Evolutionary conservation across 2,329 filamentous ascomycete species (phyloP).

Genomic region (Neofusicoccum umdonicola): DNA sequence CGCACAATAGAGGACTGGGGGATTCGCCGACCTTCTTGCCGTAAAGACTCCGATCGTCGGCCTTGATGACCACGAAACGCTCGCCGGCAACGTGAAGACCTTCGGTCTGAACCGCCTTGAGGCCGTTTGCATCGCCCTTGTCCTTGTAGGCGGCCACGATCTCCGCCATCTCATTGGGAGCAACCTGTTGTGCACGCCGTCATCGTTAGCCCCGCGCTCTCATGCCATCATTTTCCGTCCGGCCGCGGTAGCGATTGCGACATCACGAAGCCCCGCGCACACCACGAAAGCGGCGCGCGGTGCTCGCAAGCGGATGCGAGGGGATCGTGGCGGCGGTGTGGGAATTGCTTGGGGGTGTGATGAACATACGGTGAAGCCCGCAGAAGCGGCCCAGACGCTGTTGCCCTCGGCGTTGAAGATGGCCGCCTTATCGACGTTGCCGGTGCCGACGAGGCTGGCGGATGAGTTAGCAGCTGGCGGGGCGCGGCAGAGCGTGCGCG

Average conservation of each 20-base stretch:
- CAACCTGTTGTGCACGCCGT: conserved; percentile 39
- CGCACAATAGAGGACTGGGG: conserved; percentile 8
- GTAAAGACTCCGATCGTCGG: conserved; percentile 77
- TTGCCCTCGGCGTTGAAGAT: conserved; percentile 50
- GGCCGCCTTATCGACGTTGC: conserved; percentile 49
- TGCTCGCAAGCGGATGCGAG: background rate
- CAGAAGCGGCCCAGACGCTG: conserved; percentile 74
- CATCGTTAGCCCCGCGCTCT: conserved; percentile 6
- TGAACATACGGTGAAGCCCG: conserved; percentile 70
- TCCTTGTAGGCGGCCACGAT: conserved; percentile 55
- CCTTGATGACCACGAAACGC: conserved; percentile 74
- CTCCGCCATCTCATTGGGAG: conserved; percentile 54
- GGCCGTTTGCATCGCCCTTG: conserved; percentile 48
- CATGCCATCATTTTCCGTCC: conserved; percentile 18
- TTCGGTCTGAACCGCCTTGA: conserved; percentile 66
- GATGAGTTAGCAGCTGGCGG: conserved; percentile 13
- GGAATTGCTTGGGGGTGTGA: conserved; percentile 12
- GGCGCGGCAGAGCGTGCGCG: background rate
- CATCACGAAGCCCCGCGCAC: background rate
- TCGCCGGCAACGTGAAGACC: conserved; percentile 75
- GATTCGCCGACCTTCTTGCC: conserved; percentile 70
- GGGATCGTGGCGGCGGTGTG: background rate
- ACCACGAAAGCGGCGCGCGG: background rate
- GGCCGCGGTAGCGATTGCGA: background rate
- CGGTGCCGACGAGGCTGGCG: conserved; percentile 42